Evolutionary conservation across 768 basidiomycete genomes (phyloP), one percentile per base, ranked within the genome.

Genomic region (Tricholoma flavovirens): DNA sequence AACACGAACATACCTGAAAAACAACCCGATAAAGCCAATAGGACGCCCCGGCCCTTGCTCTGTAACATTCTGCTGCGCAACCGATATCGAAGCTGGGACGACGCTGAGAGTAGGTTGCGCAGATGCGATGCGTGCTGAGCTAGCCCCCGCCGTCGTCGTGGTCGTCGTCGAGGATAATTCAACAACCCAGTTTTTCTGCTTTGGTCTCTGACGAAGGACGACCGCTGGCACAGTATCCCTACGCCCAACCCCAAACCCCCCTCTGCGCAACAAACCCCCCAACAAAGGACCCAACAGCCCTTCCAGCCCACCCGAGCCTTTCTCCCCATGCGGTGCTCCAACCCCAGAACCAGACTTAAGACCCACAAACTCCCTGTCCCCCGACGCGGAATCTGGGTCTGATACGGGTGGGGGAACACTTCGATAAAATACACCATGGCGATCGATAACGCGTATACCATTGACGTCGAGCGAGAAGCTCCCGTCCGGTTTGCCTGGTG

Each of bases 1-100:
- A n/a, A n/a, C n/a, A n/a, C n/a, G n/a, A 46, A 49, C 66, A n/a
- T 65, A 86, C 88, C 88, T 90, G 72, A 93, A 93, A 71, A 93
- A 93, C 19, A 92, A 69, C 0, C 83, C 81, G 3, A 67, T 56
- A 43, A 83, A 79, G 15, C 74, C 76, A 1, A 78, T 70, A 17
- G 71, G 66, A 10, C 32, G 36, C 5, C 19, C 52, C 14, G 24
- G 24, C 5, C 56, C 35, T 49, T 61, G 51, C 46, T 57, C 59
- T 49, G 60, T 43, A 6, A 53, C 21, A 9, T 7, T 12, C 26
- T 45, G 51, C 30, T 58, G 40, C n/a, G 42, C 15, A 21, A 45
- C 21, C 6, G 29, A 29, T 6, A 43, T 12, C 14, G 35, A n/a
- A 8, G 50, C n/a, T 40, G 24, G 42, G 11, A 36, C 19, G 14